phyloP scores from a whole-genome alignment of 164 flowering plant genomes.

The Chloranthus sessilifolius region DNA sequence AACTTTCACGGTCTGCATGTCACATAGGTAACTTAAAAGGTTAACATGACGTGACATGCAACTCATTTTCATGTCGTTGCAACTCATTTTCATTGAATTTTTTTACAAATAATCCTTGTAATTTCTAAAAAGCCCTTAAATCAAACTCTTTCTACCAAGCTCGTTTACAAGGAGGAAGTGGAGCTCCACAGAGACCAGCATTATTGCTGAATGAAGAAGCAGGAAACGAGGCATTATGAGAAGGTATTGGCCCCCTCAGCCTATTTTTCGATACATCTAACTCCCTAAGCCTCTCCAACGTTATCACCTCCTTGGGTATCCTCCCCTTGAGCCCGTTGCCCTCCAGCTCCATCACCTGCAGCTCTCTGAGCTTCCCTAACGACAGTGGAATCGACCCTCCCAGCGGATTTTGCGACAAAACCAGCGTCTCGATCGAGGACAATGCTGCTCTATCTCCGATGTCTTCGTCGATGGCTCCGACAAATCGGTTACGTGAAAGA shows the following conservation, averaged over 20 bases:
- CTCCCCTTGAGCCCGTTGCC: constrained; percentile 33
- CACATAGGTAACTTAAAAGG: too few species aligned
- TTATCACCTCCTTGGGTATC: constrained; percentile 40
- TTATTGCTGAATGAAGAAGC: constrained; percentile 42
- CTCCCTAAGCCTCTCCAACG: constrained; percentile 20
- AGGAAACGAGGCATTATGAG: constrained; percentile 40
- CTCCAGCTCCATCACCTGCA: constrained; percentile 31
- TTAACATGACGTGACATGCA: too few species aligned
- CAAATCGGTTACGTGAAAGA: constrained; percentile 44
- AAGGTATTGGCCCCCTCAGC: constrained; percentile 47
- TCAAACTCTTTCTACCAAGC: too few species aligned
- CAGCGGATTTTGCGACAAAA: constrained; percentile 41
- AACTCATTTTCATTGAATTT: too few species aligned
- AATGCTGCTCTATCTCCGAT: constrained; percentile 27
- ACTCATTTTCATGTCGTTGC: too few species aligned
- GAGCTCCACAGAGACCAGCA: constrained; percentile 67
- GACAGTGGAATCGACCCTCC: constrained; percentile 47
- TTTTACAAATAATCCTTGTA: too few species aligned
- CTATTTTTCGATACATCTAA: constrained; percentile 42
- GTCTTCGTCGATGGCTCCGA: constrained; percentile 36
- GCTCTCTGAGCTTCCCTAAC: constrained; percentile 29
- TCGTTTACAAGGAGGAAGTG: constrained; percentile 70
- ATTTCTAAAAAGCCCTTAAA: too few species aligned
- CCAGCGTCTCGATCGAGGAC: constrained; percentile 26
- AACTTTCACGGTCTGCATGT: too few species aligned